Conservation (phyloP, 2,329 filamentous ascomycete genomes). For the Aureobasidium subglaciale region DNA sequence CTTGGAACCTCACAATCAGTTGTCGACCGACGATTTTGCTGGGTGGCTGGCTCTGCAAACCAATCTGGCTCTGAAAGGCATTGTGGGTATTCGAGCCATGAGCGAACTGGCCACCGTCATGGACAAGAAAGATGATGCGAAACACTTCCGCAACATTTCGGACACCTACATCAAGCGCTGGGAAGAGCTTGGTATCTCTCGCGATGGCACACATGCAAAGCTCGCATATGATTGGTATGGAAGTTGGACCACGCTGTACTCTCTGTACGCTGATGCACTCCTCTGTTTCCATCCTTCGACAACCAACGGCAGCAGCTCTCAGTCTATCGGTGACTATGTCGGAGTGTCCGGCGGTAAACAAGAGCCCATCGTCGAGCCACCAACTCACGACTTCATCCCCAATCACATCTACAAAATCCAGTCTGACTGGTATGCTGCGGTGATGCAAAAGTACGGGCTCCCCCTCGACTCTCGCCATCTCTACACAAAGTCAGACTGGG, state of each 20-base stretch:
- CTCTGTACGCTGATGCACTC: conserved; percentile 71
- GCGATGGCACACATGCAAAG: conserved; percentile 63
- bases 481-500: conserved; percentile 87
- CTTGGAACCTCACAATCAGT: conserved; percentile 66
- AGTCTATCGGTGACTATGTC: not conserved
- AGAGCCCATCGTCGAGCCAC: conserved; percentile 22
- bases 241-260: conserved; percentile 80
- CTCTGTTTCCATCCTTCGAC: conserved; percentile 68
- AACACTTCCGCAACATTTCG: conserved; percentile 54
- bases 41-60: conserved; percentile 72
- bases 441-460: conserved; percentile 74
- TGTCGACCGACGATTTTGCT: conserved; percentile 80
- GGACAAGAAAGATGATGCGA: conserved; percentile 49
- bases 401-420: conserved; percentile 70
- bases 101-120: conserved; percentile 59
- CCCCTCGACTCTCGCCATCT: conserved; percentile 76
- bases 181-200: conserved; percentile 63
- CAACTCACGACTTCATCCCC: conserved; percentile 53
- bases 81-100: conserved; percentile 75
- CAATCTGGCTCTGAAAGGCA: conserved; percentile 76
- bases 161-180: conserved; percentile 65
- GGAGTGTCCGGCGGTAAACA: conserved; percentile 2
- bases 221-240: conserved; percentile 74
- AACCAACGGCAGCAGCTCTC: conserved; percentile 27
- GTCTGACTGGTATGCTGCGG: conserved; percentile 71